Evolutionary conservation across 768 basidiomycete genomes (phyloP).

Genomic region (Lentinus tigrinus): DNA sequence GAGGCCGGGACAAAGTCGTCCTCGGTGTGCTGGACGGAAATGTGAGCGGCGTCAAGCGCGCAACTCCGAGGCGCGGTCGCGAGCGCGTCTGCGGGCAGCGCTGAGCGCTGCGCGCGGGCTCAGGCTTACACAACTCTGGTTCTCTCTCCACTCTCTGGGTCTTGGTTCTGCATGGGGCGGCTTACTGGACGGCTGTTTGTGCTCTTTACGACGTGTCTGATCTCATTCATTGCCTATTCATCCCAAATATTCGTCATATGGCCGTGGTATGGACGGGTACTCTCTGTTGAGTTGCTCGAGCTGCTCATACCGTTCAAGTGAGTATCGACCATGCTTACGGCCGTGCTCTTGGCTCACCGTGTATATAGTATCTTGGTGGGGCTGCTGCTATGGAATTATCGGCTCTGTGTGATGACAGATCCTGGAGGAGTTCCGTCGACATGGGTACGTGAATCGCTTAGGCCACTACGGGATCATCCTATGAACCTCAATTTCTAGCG

Average conservation of each 20-base stretch:
- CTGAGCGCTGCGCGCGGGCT: background rate
- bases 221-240: conserved; percentile 85
- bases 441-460: conserved; percentile 57
- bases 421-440: conserved; percentile 78
- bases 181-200: conserved; percentile 64
- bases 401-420: conserved; percentile 75
- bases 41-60: background rate
- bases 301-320: conserved; percentile 93
- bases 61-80: background rate
- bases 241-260: conserved; percentile 87
- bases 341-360: conserved; percentile 5
- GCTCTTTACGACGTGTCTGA: conserved; percentile 66
- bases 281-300: conserved; percentile 71
- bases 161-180: conserved; percentile 35
- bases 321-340: conserved; percentile 23
- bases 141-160: conserved; percentile 1
- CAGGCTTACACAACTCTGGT: background rate
- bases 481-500: conserved; percentile 41
- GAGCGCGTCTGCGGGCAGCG: background rate
- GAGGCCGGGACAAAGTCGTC: background rate
- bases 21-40: background rate
- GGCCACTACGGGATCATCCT: background rate
- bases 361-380: conserved; percentile 63
- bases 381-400: conserved; percentile 87
- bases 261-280: conserved; percentile 86